Conservation (phyloP, 768 basidiomycete species). For the Omphalotus guepiniiformis region DNA sequence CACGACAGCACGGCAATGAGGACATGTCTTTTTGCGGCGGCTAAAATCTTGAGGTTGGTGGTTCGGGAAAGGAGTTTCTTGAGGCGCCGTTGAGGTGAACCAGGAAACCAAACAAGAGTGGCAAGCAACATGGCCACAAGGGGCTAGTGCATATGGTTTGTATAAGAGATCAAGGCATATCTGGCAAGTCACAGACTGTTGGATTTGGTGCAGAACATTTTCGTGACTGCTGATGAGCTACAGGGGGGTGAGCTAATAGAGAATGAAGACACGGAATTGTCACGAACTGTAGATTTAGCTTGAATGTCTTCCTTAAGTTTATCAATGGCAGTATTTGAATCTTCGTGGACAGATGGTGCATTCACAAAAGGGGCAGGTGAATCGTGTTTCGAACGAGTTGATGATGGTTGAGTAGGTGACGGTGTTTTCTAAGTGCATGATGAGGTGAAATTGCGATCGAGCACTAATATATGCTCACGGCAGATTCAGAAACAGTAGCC, state of each 20-base stretch:
- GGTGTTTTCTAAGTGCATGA: no score
- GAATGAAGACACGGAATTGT: neutral
- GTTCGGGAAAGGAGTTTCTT: constrained; percentile 40
- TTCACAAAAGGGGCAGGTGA: no score
- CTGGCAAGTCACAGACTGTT: constrained; percentile 69
- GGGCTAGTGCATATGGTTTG: constrained; percentile 68
- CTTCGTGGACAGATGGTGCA: no score
- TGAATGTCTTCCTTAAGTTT: constrained; percentile 1
- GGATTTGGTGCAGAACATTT: constrained; percentile 46
- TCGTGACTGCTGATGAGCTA: constrained; percentile 53
- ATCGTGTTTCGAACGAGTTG: no score
- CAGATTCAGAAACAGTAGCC: no score
- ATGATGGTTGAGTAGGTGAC: no score
- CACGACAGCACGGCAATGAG: constrained; percentile 64
- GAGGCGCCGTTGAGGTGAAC: constrained; percentile 50
- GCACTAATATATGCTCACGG: no score
- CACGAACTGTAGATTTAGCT: constrained; percentile 4
- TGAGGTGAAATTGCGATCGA: no score
- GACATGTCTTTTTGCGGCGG: constrained; percentile 59
- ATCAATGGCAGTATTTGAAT: no score
- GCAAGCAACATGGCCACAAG: constrained; percentile 74
- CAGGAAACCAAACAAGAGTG: constrained; percentile 69
- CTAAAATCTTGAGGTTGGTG: constrained; percentile 29
- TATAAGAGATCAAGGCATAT: constrained; percentile 75
- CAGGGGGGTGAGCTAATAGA: neutral